phyloP scores from a whole-genome alignment of 1,284 basidiomycete genomes.

The Grifola frondosa region DNA sequence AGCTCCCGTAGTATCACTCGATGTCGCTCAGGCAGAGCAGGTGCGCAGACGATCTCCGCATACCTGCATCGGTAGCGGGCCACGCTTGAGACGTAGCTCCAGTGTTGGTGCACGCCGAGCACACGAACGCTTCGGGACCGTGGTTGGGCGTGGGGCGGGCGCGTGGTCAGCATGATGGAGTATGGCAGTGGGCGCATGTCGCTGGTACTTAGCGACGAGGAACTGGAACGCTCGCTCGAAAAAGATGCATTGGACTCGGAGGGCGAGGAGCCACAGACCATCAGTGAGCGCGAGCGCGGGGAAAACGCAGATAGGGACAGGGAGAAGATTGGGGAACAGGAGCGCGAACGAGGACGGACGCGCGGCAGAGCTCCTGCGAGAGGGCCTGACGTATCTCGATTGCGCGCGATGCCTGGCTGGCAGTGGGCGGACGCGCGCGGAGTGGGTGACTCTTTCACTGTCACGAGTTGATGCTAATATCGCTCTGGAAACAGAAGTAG shows the following conservation, averaged over 20 bases:
- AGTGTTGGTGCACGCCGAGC: slow-evolving; percentile 10
- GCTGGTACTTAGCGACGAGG: slow-evolving; percentile 21
- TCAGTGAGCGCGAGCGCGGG: not conserved
- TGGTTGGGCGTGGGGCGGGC: slow-evolving; percentile 17
- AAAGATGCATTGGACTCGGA: slow-evolving; percentile 4
- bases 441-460: not conserved
- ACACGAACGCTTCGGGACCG: slow-evolving; percentile 13
- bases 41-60: slow-evolving; percentile 13
- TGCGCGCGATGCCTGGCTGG: slow-evolving; percentile 4
- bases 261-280: not conserved
- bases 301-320: not conserved
- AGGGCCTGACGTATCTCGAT: not conserved
- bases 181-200: slow-evolving; percentile 4
- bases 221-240: slow-evolving; percentile 22
- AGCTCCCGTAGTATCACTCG: slow-evolving; percentile 20
- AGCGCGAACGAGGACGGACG: slow-evolving; percentile 15
- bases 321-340: slow-evolving; percentile 4
- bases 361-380: slow-evolving; percentile 9
- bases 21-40: slow-evolving; percentile 17
- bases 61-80: slow-evolving; percentile 1
- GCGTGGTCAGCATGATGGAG: slow-evolving; percentile 11
- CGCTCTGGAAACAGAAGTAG: too few species aligned
- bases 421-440: slow-evolving; percentile 1
- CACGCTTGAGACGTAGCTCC: slow-evolving; percentile 14
- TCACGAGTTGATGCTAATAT: not conserved